Evolutionary conservation across 164 flowering plant species (phyloP).

Genomic region (Vitis rotundifolia): DNA sequence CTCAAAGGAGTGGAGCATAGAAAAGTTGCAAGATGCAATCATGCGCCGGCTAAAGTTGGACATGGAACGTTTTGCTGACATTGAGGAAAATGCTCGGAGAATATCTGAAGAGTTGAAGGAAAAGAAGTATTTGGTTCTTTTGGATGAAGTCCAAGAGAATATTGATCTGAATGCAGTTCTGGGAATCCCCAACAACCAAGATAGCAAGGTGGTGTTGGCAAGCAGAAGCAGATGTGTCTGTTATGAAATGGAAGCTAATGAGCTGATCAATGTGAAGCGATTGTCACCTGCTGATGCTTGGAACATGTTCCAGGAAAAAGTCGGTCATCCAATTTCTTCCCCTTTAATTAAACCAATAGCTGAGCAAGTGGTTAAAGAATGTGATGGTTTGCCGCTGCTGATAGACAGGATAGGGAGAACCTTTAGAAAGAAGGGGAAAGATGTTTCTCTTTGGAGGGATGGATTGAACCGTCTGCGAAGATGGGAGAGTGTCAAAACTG

Average conservation of each 20-base stretch:
- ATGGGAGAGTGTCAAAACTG: neutral
- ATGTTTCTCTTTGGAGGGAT: neutral
- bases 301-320: constrained; percentile 4
- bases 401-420: neutral
- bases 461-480: neutral
- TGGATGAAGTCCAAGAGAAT: constrained; percentile 10
- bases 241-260: constrained; percentile 6
- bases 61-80: neutral
- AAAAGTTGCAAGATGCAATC: constrained; percentile 5
- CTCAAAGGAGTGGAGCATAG: neutral
- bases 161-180: constrained; percentile 1
- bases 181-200: neutral
- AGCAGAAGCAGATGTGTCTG: neutral
- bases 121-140: constrained; percentile 8
- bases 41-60: neutral
- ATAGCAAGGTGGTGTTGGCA: constrained; percentile 4
- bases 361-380: neutral
- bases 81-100: neutral
- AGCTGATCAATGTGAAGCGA: constrained; percentile 1
- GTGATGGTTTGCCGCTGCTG: neutral
- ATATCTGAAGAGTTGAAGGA: neutral
- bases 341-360: neutral
- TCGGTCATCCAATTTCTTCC: neutral
- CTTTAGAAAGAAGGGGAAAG: neutral
- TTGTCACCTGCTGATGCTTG: neutral